phyloP scores from a whole-genome alignment of 306 rosid genomes.

The Prunus mongolica region DNA sequence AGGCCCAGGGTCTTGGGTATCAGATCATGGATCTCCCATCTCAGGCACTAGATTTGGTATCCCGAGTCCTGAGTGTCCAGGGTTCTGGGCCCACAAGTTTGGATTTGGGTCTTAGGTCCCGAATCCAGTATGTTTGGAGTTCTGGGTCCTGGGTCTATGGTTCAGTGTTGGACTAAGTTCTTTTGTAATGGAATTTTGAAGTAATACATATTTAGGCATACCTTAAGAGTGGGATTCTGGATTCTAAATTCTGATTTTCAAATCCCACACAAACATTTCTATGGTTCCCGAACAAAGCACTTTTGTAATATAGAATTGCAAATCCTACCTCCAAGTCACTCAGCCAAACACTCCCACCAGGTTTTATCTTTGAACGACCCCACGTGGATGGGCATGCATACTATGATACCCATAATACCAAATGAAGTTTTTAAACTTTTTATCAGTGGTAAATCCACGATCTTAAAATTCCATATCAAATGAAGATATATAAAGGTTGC shows the following conservation, averaged over 20 bases:
- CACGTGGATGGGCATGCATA: neutral
- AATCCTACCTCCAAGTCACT: neutral
- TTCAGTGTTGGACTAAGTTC: neutral
- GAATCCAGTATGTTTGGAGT: too few species aligned
- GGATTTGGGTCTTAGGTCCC: too few species aligned
- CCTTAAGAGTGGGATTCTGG: neutral
- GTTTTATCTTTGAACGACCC: slow-evolving; percentile 2
- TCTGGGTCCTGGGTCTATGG: neutral
- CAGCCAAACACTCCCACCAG: neutral
- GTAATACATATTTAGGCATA: neutral
- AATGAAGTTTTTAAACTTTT: neutral
- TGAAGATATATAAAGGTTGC: neutral
- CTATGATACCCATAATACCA: neutral
- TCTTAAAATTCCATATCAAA: neutral
- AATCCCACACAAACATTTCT: neutral
- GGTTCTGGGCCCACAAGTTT: neutral
- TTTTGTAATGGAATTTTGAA: neutral
- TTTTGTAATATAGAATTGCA: neutral
- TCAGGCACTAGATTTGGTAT: neutral
- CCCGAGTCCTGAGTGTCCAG: neutral
- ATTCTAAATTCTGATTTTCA: neutral
- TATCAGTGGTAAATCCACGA: neutral
- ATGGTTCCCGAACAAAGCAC: neutral
- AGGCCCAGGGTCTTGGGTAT: neutral
- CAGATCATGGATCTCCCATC: neutral